Evolutionary conservation across 1,139 yeast genomes (phyloP), one percentile per base, ranked within the genome.

Genomic region (Geotrichum reessii): DNA sequence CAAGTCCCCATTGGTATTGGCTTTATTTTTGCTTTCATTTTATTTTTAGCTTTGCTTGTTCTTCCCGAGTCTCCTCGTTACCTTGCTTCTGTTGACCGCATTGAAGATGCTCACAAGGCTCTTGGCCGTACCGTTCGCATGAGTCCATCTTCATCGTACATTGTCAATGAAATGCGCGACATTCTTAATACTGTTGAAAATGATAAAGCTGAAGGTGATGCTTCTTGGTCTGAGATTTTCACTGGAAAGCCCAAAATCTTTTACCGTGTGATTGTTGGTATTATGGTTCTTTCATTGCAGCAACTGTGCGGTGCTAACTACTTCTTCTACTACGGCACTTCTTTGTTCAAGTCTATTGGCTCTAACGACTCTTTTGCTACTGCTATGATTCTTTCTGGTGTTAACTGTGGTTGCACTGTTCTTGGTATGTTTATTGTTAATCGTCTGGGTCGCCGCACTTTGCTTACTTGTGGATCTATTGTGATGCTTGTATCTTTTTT

Each of bases 61-160:
- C 81, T 86, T 73, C 95, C 95, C 60, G 95, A 87, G 74, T 84
- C 93, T 48, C 92, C 95, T 65, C 81, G 95, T 75, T 87, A 74
- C 74, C 79, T 80, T 71, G 79, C 85, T 62, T 81, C 83, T 63
- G 75, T 71, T 55, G 82, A 78, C 62, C 74, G 74, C 61, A 73
- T 81, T 56, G 87, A 79, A 25, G 81, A 80, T 58, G 95, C 93
- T 37, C 80, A 79, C 73, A 68, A 72, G 62, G 76, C 90, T 17
- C 72, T 89, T 65, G 83, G 89, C 40, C 81, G 76, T 63, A 79
- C 86, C 53, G 81, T 89, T 74, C 81, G 83, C 65, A 81, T 81
- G n/a, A 77, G 83, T 0, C 68, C 78, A 2, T 86, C 84, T 59
- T 84, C 83, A 64, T 82, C 84, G 54, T 79, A 81, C 47, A 81